phyloP scores from a whole-genome alignment of 371 early-diverging fungal species.

The Encephalitozoon intestinalis region DNA sequence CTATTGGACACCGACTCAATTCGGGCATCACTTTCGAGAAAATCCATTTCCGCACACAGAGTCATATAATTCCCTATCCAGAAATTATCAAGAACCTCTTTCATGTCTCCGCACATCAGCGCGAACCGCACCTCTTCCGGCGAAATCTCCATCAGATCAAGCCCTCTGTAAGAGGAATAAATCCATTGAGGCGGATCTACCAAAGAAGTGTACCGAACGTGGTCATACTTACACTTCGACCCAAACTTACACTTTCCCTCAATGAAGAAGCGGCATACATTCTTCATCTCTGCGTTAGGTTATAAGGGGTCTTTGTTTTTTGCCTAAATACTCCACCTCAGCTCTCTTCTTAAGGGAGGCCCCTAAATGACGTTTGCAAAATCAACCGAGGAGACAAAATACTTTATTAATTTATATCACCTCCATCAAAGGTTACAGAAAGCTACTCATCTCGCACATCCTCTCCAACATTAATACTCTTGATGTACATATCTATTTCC shows the following conservation, averaged over 20 bases:
- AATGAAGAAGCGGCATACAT: slow-evolving; percentile 39
- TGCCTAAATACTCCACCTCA: not conserved
- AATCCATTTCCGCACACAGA: slow-evolving; percentile 1
- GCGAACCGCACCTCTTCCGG: slow-evolving; percentile 20
- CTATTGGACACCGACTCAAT: slow-evolving; percentile 5
- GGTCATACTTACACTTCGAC: slow-evolving; percentile 32
- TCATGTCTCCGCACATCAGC: slow-evolving; percentile 11
- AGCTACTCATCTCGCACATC: not conserved
- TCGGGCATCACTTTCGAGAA: not conserved
- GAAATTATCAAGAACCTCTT: slow-evolving; percentile 11
- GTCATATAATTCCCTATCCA: slow-evolving; percentile 15
- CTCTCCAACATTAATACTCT: slow-evolving; percentile 1
- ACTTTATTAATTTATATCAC: slow-evolving; percentile 1
- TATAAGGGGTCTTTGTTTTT: slow-evolving; percentile 13
- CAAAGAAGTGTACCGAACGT: slow-evolving; percentile 20
- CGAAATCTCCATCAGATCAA: slow-evolving; percentile 14
- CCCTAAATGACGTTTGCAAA: not conserved
- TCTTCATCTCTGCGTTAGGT: slow-evolving; percentile 22
- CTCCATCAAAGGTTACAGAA: not conserved
- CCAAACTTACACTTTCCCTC: slow-evolving; percentile 50
- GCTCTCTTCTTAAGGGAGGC: too few species aligned
- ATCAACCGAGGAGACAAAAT: not conserved
- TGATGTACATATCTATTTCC: slow-evolving; percentile 45
- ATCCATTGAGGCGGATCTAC: slow-evolving; percentile 52
- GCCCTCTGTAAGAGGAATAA: not conserved